Conservation (phyloP, 495 filamentous ascomycete genomes). For the Neurospora sp. region DNA sequence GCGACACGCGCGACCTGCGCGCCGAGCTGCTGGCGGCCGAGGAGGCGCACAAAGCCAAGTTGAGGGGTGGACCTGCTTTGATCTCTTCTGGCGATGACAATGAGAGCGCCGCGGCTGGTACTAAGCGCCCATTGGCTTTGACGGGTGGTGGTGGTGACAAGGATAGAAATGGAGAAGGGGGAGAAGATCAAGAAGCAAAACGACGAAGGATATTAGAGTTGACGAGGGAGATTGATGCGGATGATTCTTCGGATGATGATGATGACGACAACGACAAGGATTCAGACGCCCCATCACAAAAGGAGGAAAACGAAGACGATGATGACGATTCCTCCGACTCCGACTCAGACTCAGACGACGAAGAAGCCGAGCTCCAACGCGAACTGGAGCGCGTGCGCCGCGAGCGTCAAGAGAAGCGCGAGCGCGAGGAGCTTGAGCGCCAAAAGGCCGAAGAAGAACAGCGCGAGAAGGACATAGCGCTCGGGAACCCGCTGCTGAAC, state of each 20-base stretch:
- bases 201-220: conserved; percentile 80
- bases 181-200: conserved; percentile 75
- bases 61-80: conserved; percentile 46
- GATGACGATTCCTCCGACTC: conserved; percentile 43
- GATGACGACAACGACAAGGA: conserved; percentile 30
- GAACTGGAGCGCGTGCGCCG: conserved; percentile 92
- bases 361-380: conserved; percentile 79
- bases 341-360: conserved; percentile 53
- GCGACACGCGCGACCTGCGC: conserved; percentile 67
- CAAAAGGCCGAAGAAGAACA: conserved; percentile 69
- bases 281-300: conserved; percentile 37
- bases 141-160: conserved; percentile 20
- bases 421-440: conserved; percentile 74
- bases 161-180: conserved; percentile 24
- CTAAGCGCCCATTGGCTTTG: conserved; percentile 59
- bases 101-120: conserved; percentile 27
- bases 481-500: conserved; percentile 88
- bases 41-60: conserved; percentile 77
- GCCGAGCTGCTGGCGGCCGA: conserved; percentile 87
- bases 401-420: conserved; percentile 76
- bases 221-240: conserved; percentile 81
- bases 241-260: conserved; percentile 58
- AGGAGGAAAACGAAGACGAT: conserved; percentile 24
- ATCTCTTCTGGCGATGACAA: conserved; percentile 20
- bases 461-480: conserved; percentile 78